Evolutionary conservation across 495 filamentous ascomycete genomes (phyloP).

Genomic region (Podospora tetraspora): DNA sequence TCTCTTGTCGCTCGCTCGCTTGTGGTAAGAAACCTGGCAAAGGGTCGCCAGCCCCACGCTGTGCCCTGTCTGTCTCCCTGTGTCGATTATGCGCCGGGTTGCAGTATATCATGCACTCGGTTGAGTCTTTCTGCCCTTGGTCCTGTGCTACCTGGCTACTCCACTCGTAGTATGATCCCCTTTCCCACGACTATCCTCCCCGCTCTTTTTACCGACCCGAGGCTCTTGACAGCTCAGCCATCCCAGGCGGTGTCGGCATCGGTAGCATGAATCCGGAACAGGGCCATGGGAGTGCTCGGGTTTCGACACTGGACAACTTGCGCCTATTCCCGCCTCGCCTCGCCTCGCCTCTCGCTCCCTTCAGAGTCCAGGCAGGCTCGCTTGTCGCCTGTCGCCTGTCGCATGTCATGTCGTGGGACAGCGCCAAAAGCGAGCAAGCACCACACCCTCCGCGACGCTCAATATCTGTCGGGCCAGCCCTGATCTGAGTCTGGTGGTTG

Average conservation of each 20-base stretch:
- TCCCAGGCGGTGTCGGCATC: not conserved
- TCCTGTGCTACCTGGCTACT: slow-evolving; percentile 10
- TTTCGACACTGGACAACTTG: not conserved
- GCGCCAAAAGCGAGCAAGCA: not conserved
- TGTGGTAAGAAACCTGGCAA: not conserved
- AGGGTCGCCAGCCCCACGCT: slow-evolving; percentile 6
- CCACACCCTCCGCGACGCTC: not conserved
- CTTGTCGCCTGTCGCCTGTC: not conserved
- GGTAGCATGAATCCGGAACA: not conserved
- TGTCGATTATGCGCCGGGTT: slow-evolving; percentile 7
- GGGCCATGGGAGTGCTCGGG: not conserved
- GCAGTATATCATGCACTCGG: not conserved
- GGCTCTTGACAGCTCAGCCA: not conserved
- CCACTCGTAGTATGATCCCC: slow-evolving; percentile 1
- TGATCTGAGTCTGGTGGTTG: not conserved
- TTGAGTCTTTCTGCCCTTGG: slow-evolving; percentile 6
- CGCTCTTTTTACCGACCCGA: not conserved
- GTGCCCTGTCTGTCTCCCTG: not conserved
- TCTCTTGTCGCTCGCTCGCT: not conserved
- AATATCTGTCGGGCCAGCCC: not conserved
- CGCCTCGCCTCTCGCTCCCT: not conserved
- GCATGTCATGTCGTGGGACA: not conserved
- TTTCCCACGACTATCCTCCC: slow-evolving; percentile 5
- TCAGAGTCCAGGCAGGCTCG: not conserved
- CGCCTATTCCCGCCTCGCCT: slow-evolving; percentile 3